Evolutionary conservation across 768 basidiomycete genomes (phyloP), one percentile per base, ranked within the genome.

Genomic region (Lactifluus echinatus): DNA sequence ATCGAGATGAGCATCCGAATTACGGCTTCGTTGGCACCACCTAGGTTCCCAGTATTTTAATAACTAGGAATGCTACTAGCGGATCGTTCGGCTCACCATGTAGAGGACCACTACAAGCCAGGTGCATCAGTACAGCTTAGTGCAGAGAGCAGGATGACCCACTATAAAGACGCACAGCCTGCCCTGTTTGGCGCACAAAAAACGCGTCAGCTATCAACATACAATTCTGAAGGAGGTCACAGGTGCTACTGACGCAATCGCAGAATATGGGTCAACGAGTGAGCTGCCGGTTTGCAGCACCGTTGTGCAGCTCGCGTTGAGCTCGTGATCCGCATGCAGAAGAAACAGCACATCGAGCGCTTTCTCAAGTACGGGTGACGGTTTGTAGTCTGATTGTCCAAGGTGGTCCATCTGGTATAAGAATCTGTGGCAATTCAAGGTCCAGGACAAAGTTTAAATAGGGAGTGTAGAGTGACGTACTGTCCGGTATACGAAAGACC

Each of bases 1-100:
- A 95, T 93, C 1, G 88, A 84, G 42, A 91, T 78, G 40, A 95
- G 75, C 93, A 95, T 95, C 14, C 93, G 84, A 66, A 95, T 92
- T 59, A 95, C 93, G 5, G 93, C 91, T 69, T 95, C 92, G 64
- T 93, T 93, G 3, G 92, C 93, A 50, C 92, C 91, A 62, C 90
- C 89, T 79, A 67, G 50, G 31, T 60, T 8, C 24, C 49, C 21
- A 31, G 56, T 14, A 23, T 36, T 6, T 39, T 53, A 15, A 21
- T 31, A 37, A 29, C 31, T 21, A 21, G 11, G 21, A 19, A 33
- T 12, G 4, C 11, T 2, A n/a, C n/a, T n/a, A n/a, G n/a, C 24
- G 31, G 36, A 12, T 6, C 12, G 23, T 50, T n/a, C 24, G 10
- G 64, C 73, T 15, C 50, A 80, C 84, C 86, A 66, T 88, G 86